phyloP scores from a whole-genome alignment of 768 basidiomycete species.

The Heimioporus sp. region DNA sequence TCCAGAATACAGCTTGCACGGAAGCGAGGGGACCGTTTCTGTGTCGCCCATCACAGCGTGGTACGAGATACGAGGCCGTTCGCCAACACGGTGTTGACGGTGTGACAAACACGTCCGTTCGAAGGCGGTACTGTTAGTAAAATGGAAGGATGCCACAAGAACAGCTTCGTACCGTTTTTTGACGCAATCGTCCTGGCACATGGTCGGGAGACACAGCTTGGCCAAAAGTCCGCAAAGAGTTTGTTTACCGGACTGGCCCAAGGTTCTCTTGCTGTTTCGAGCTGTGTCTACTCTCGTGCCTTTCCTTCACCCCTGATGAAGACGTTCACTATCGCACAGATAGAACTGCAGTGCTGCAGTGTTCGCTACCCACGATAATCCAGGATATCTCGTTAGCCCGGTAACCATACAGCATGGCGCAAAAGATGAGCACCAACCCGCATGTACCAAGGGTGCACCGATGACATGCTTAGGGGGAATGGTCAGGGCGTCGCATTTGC shows the following conservation, averaged over 20 bases:
- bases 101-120: constrained; percentile 19
- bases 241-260: constrained; percentile 19
- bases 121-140: constrained; percentile 5
- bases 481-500: too few relatives aligned
- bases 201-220: constrained; percentile 8
- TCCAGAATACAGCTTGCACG: constrained; percentile 13
- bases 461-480: too few relatives aligned
- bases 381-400: not conserved
- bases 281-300: not conserved
- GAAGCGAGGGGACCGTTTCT: constrained; percentile 8
- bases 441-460: too few relatives aligned
- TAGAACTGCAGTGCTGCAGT: not conserved
- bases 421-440: not conserved
- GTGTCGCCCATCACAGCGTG: constrained; percentile 12
- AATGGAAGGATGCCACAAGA: constrained; percentile 3
- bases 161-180: constrained; percentile 20
- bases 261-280: constrained; percentile 17
- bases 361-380: constrained; percentile 5
- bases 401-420: not conserved
- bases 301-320: not conserved
- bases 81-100: constrained; percentile 19
- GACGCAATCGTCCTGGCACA: constrained; percentile 14
- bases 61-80: constrained; percentile 1
- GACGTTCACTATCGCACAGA: too few relatives aligned
- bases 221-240: not conserved